Evolutionary conservation across 148 eudicot genomes (phyloP).

Genomic region (Beta vulgaris): DNA sequence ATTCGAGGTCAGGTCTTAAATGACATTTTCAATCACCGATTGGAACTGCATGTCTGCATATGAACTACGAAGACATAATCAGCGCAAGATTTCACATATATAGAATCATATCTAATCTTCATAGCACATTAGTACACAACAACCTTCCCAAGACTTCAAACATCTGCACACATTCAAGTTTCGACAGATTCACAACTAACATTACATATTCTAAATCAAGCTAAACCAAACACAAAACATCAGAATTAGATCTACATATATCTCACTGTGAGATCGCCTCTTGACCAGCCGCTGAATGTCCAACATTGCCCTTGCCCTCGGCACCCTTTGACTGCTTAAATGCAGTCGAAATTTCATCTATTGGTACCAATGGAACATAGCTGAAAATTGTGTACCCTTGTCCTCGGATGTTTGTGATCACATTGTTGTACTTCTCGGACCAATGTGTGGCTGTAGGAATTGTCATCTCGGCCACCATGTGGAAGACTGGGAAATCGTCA

Average conservation of each 20-base stretch:
- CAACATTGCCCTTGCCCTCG: slow-evolving; percentile 14
- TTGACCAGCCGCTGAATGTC: slow-evolving; percentile 14
- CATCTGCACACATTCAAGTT: neutral
- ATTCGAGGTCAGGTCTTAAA: no score
- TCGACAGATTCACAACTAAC: neutral
- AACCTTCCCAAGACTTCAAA: neutral
- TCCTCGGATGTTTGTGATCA: slow-evolving; percentile 21
- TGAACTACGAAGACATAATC: neutral
- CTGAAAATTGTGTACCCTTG: slow-evolving; percentile 44
- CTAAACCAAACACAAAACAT: neutral
- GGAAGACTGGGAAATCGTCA: slow-evolving; percentile 37
- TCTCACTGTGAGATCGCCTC: neutral
- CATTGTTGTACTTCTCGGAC: slow-evolving; percentile 50
- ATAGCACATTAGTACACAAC: slow-evolving; percentile 25
- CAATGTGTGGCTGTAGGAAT: slow-evolving; percentile 41
- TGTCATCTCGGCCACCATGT: slow-evolving; percentile 42
- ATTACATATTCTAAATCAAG: neutral
- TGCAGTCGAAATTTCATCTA: slow-evolving; percentile 53
- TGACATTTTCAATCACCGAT: neutral
- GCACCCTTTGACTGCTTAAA: slow-evolving; percentile 44
- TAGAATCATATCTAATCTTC: neutral
- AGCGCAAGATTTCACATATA: neutral
- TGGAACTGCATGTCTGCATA: neutral
- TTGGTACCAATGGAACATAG: slow-evolving; percentile 50
- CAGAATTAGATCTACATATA: neutral